phyloP scores from a whole-genome alignment of 169 alveolate genomes.

The Plasmodium cynomolgi region DNA sequence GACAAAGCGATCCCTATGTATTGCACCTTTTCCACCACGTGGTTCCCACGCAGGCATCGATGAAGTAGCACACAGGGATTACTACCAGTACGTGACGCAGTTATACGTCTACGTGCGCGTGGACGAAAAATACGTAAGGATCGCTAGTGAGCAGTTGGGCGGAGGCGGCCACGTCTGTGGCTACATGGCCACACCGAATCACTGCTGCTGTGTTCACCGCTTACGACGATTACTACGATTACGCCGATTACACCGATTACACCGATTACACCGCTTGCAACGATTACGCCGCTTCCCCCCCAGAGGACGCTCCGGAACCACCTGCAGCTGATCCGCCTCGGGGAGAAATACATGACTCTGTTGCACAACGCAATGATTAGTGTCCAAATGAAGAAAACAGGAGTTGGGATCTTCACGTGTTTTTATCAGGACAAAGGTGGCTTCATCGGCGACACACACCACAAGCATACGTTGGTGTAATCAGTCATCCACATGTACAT shows the following conservation, averaged over 20 bases:
- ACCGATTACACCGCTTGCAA: too few relatives aligned
- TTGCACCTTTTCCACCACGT: background rate
- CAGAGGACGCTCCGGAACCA: constrained; percentile 23
- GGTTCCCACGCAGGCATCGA: constrained; percentile 13
- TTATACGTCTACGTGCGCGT: constrained; percentile 23
- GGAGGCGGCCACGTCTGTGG: background rate
- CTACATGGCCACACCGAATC: background rate
- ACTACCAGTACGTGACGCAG: constrained; percentile 27
- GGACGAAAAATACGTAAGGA: constrained; percentile 32
- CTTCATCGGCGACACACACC: background rate
- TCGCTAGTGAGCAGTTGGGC: background rate
- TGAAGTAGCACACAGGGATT: constrained; percentile 23
- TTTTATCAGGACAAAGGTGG: constrained; percentile 60
- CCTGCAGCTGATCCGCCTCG: constrained; percentile 19
- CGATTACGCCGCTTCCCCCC: background rate
- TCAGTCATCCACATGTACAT: background rate
- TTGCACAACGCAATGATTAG: constrained; percentile 44
- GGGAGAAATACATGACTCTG: constrained; percentile 52
- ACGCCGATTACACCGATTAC: too few relatives aligned
- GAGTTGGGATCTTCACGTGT: constrained; percentile 45
- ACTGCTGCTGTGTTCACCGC: background rate
- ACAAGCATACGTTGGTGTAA: background rate
- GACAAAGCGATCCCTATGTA: background rate
- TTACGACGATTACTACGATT: too few relatives aligned
- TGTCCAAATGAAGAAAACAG: constrained; percentile 50